Evolutionary conservation across 441 rosid species (phyloP).

Genomic region (Croton laevigatus): DNA sequence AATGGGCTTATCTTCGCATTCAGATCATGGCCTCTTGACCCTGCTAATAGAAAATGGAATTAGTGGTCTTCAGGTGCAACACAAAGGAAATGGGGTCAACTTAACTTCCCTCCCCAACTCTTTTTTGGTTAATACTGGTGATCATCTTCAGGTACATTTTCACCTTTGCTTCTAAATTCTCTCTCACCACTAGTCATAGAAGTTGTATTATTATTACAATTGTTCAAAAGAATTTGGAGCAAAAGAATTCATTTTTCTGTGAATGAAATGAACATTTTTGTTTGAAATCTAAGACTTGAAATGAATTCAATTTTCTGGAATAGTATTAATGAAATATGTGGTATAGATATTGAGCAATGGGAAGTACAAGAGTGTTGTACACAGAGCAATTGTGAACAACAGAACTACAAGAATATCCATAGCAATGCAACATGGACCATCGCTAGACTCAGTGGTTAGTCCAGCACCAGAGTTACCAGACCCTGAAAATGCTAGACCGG

Average conservation of each 20-base stretch:
- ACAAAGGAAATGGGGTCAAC: constrained; percentile 35
- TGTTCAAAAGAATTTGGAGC: no score
- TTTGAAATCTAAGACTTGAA: no score
- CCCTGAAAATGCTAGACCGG: constrained; percentile 15
- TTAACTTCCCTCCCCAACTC: constrained; percentile 34
- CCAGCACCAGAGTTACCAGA: constrained; percentile 37
- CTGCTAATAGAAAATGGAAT: constrained; percentile 41
- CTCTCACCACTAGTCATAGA: no score
- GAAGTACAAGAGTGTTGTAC: constrained; percentile 47
- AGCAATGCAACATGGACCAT: constrained; percentile 39
- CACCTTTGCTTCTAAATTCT: not conserved
- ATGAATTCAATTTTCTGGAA: no score
- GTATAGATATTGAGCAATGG: constrained; percentile 44
- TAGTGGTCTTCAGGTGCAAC: constrained; percentile 40
- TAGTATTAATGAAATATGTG: no score
- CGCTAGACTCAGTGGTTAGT: constrained; percentile 36
- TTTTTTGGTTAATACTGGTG: constrained; percentile 43
- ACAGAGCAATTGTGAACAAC: constrained; percentile 47
- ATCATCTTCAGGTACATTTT: constrained; percentile 43
- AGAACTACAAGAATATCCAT: constrained; percentile 36
- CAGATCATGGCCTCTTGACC: constrained; percentile 21
- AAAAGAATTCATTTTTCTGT: no score
- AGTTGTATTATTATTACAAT: no score
- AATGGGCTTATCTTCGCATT: constrained; percentile 47
- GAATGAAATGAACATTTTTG: no score